Conservation (phyloP, 352 stramenopile species). For the Pythium aphanidermatum region DNA sequence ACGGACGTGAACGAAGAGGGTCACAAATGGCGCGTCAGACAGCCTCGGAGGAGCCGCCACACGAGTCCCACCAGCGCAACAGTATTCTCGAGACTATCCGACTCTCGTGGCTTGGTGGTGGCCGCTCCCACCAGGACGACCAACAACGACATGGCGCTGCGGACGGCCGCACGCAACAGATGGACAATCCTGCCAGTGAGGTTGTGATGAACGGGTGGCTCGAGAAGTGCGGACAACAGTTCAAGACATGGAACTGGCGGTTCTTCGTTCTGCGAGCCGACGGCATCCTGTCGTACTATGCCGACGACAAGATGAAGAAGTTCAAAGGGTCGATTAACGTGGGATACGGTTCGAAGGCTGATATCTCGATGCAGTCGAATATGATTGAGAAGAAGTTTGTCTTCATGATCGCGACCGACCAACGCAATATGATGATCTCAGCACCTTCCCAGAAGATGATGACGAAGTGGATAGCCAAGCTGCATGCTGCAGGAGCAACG, state of each 20-base stretch:
- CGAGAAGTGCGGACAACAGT: constrained; percentile 83
- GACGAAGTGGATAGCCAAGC: constrained; percentile 77
- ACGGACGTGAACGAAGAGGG: constrained; percentile 1
- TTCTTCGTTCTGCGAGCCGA: constrained; percentile 84
- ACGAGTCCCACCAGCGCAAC: constrained; percentile 21
- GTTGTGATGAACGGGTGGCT: constrained; percentile 84
- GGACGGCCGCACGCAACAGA: too few species aligned
- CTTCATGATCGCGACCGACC: constrained; percentile 70
- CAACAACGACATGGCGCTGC: too few species aligned
- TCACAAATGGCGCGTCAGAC: neutral
- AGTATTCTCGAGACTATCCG: constrained; percentile 40
- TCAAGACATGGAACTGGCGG: constrained; percentile 88
- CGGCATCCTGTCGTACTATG: constrained; percentile 78
- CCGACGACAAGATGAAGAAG: constrained; percentile 64
- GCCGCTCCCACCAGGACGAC: constrained; percentile 25
- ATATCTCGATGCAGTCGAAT: constrained; percentile 82
- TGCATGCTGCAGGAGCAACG: constrained; percentile 63
- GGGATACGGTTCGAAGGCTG: constrained; percentile 51
- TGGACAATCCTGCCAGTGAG: constrained; percentile 39
- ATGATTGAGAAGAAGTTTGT: constrained; percentile 76
- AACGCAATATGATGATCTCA: constrained; percentile 81
- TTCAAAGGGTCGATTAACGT: constrained; percentile 79
- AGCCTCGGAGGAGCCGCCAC: constrained; percentile 4
- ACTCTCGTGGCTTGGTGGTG: constrained; percentile 48
- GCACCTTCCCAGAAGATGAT: constrained; percentile 65